Evolutionary conservation across 2,329 filamentous ascomycete species (phyloP).

Genomic region (Grosmannia clavigera): DNA sequence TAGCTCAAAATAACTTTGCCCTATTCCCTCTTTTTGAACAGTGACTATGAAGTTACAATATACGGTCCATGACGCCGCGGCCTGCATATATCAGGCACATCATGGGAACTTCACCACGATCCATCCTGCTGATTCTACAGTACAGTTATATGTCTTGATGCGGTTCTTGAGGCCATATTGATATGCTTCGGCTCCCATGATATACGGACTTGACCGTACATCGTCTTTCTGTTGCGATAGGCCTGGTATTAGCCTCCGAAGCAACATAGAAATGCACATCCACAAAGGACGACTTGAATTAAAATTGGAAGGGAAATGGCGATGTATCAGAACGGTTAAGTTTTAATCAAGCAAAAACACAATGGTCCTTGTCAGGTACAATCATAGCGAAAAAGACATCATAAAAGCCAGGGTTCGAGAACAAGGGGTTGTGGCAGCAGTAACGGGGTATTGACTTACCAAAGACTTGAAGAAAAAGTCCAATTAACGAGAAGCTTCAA

Average conservation of each 20-base stretch:
- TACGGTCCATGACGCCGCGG: not conserved
- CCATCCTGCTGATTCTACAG: not conserved
- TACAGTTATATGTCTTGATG: not conserved
- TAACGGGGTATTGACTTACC: not conserved
- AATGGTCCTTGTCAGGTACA: constrained; percentile 12
- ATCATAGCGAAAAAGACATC: constrained; percentile 15
- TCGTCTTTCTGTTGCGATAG: not conserved
- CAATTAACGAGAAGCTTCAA: not conserved
- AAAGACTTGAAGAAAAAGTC: not conserved
- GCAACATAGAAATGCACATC: not conserved
- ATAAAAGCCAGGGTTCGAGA: constrained; percentile 3
- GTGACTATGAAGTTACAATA: not conserved
- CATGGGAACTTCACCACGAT: not conserved
- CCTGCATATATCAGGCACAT: not conserved
- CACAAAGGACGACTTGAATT: too few species aligned
- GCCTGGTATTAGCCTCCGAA: not conserved
- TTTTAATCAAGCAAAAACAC: constrained; percentile 11
- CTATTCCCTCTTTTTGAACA: not conserved
- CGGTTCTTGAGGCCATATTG: not conserved
- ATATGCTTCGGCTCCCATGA: not conserved
- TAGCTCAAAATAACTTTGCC: not conserved
- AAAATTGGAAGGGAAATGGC: not conserved
- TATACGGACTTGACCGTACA: not conserved
- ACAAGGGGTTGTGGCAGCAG: not conserved
- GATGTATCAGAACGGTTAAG: constrained; percentile 6